Percentiles rank a stretch among this genome's conserved stretches.
phyloP scores from a whole-genome alignment of 805 yeast genomes.

The Barnettozyma wickerhamii region DNA sequence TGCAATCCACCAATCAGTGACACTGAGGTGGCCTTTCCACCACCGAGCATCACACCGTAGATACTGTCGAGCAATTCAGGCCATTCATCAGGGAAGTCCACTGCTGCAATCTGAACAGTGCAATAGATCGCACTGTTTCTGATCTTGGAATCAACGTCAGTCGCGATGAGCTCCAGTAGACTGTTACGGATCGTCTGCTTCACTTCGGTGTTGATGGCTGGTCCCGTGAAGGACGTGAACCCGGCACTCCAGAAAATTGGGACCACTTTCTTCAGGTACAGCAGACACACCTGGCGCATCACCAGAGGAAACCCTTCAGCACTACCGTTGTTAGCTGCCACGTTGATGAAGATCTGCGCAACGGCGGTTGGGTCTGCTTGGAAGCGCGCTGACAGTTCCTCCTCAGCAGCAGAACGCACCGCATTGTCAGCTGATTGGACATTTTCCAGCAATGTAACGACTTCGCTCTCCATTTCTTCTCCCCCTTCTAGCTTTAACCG shows the following conservation, averaged over 20 bases:
- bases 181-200: constrained; percentile 48
- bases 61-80: constrained; percentile 57
- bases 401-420: constrained; percentile 28
- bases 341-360: constrained; percentile 37
- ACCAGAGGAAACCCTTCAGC: background rate
- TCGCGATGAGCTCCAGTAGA: constrained; percentile 42
- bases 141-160: constrained; percentile 52
- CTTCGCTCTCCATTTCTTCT: constrained; percentile 9
- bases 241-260: constrained; percentile 82
- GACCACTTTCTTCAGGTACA: constrained; percentile 63
- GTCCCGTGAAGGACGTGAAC: constrained; percentile 68
- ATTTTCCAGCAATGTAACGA: constrained; percentile 19
- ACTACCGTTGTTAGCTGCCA: constrained; percentile 30
- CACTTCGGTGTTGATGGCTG: constrained; percentile 48
- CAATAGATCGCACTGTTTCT: constrained; percentile 67
- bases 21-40: constrained; percentile 2
- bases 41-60: constrained; percentile 35
- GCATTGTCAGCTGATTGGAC: constrained; percentile 38
- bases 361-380: constrained; percentile 45
- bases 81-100: constrained; percentile 97
- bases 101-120: constrained; percentile 78
- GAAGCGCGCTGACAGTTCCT: constrained; percentile 35
- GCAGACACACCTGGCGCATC: constrained; percentile 50
- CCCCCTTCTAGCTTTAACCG: background rate
- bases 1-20: constrained; percentile 24